Percentiles rank a stretch among this genome's conserved stretches.
phyloP scores from a whole-genome alignment of 495 filamentous ascomycete species.

The Neurospora tetraspora region DNA sequence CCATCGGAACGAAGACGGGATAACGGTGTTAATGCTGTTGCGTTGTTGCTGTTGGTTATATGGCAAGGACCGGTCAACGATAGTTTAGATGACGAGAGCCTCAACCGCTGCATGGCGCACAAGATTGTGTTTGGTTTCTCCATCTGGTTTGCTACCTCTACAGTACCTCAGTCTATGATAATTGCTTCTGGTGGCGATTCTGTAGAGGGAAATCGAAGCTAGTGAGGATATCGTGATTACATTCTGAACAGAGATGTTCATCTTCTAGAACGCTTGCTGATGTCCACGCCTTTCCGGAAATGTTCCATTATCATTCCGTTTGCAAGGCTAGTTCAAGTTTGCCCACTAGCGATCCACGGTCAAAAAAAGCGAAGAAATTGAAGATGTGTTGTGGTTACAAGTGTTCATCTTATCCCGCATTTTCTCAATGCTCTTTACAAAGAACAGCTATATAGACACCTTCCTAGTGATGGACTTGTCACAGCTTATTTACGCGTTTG shows the following conservation, averaged over 20 bases:
- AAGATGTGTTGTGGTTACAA: background rate
- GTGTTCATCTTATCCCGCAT: background rate
- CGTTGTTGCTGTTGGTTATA: background rate
- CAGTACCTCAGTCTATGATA: too few relatives aligned
- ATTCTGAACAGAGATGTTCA: background rate
- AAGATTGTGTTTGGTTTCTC: too few relatives aligned
- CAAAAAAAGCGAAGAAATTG: background rate
- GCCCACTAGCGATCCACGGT: background rate
- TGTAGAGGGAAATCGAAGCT: background rate
- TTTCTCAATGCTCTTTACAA: background rate
- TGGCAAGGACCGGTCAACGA: background rate
- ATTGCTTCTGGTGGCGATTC: too few relatives aligned
- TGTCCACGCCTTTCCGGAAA: background rate
- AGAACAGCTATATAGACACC: background rate
- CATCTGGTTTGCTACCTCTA: background rate
- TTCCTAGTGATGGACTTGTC: background rate
- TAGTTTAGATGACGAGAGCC: background rate
- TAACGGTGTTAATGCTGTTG: background rate
- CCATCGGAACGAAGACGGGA: background rate
- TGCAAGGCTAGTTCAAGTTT: background rate
- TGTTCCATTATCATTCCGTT: background rate
- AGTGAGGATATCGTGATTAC: background rate
- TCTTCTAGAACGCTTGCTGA: background rate
- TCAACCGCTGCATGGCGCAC: too few relatives aligned
- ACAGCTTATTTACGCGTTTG: background rate